phyloP scores from a whole-genome alignment of 139 green algal species.

The Chlorella ohadii region DNA sequence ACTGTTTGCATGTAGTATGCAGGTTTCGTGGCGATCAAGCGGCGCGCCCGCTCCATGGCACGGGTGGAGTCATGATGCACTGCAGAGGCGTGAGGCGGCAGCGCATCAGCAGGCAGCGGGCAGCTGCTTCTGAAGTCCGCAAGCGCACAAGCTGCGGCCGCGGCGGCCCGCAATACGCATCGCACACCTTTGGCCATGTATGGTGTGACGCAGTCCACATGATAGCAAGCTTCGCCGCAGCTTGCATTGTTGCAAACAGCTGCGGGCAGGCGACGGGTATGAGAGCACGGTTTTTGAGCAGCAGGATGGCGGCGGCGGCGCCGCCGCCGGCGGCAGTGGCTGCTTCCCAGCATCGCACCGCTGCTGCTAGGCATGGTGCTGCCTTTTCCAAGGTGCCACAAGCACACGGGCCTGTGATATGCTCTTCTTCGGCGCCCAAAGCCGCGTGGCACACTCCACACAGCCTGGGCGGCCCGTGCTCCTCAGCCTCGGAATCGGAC shows the following conservation, averaged over 20 bases:
- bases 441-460: not conserved
- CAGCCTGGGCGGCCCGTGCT: not conserved
- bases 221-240: not conserved
- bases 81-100: not conserved
- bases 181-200: not conserved
- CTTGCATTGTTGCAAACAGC: not conserved
- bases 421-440: not conserved
- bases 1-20: conserved; percentile 12
- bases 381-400: not conserved
- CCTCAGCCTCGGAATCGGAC: not conserved
- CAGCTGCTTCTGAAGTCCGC: no score
- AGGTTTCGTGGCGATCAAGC: not conserved
- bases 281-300: no score
- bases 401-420: not conserved
- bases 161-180: no score
- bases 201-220: conserved; percentile 6
- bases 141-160: no score
- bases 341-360: not conserved
- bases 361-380: not conserved
- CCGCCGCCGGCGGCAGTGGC: not conserved
- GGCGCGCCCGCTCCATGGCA: conserved; percentile 8
- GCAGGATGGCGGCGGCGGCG: not conserved
- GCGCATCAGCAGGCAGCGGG: no score
- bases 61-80: conserved; percentile 5
- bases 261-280: not conserved